phyloP scores from a whole-genome alignment of 805 yeast genomes.

The Candida alai region DNA sequence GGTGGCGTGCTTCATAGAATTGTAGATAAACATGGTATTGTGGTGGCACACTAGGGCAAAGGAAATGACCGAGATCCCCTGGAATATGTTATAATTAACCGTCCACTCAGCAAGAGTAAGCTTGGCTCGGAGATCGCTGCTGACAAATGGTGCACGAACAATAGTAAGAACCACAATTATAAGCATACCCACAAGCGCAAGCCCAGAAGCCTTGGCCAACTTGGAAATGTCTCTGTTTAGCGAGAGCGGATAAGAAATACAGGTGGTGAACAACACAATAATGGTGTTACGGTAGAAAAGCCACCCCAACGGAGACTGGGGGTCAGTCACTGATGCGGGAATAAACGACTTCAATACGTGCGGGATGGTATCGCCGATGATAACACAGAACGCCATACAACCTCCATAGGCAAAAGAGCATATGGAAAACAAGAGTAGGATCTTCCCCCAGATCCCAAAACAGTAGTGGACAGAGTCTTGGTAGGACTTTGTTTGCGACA shows the following conservation, averaged over 20 bases:
- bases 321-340: constrained; percentile 36
- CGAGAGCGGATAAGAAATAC: constrained; percentile 80
- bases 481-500: constrained; percentile 72
- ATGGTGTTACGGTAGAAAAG: constrained; percentile 65
- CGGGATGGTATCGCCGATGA: constrained; percentile 93
- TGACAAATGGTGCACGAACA: constrained; percentile 64
- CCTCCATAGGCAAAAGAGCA: constrained; percentile 94
- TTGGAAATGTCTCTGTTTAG: constrained; percentile 76
- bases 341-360: constrained; percentile 74
- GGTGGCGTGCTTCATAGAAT: constrained; percentile 75
- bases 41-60: constrained; percentile 96
- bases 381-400: constrained; percentile 87
- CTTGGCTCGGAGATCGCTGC: constrained; percentile 44
- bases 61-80: constrained; percentile 90
- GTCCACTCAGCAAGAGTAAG: constrained; percentile 46
- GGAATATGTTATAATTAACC: constrained; percentile 65
- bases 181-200: constrained; percentile 83
- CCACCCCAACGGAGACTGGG: constrained; percentile 39
- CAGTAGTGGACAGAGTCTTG: constrained; percentile 82
- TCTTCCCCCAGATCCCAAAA: constrained; percentile 70
- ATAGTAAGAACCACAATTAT: constrained; percentile 73
- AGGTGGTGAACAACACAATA: constrained; percentile 63
- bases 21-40: constrained; percentile 85
- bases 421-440: constrained; percentile 67
- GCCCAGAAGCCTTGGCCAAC: constrained; percentile 79